These are phyloP conservation scores for Cyclotella distinguenda DNA, from an alignment of 108 stramenopile species.

Conservation along the genomic window DNA sequence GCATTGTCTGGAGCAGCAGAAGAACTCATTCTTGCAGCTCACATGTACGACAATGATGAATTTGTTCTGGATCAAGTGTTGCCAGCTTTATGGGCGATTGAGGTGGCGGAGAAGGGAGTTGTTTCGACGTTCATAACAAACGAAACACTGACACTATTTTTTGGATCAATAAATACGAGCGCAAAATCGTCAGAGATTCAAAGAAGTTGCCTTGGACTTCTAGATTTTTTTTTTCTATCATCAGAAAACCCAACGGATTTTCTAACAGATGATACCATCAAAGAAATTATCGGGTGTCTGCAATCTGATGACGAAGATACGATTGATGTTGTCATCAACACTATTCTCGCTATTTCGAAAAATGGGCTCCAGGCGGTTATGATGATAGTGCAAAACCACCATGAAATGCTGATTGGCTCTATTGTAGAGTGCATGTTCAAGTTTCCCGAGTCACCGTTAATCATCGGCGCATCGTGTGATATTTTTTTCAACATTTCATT, in stretches of 20 bases:
- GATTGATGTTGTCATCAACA: conserved; percentile 8
- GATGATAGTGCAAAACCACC: conserved; percentile 6
- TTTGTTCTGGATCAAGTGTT: conserved; percentile 16
- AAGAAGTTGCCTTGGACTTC: conserved; percentile 16
- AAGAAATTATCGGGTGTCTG: conserved; percentile 2
- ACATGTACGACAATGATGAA: not conserved
- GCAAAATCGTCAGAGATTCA: conserved; percentile 12
- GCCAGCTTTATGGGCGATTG: conserved; percentile 33
- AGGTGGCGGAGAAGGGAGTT: conserved; percentile 11
- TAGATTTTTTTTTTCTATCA: conserved; percentile 11
- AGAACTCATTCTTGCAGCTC: conserved; percentile 8
- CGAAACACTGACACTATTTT: conserved; percentile 7
- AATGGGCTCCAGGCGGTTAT: conserved; percentile 8
- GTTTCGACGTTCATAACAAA: conserved; percentile 6
- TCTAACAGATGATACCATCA: conserved; percentile 12
- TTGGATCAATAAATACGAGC: conserved; percentile 19
- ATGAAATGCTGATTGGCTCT: conserved; percentile 15
- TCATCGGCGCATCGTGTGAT: conserved; percentile 16
- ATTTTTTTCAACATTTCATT: conserved; percentile 24
- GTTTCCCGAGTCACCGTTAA: conserved; percentile 12
- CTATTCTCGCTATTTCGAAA: conserved; percentile 9
- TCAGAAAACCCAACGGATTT: conserved; percentile 12
- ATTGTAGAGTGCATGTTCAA: conserved; percentile 33
- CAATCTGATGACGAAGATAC: conserved; percentile 29
- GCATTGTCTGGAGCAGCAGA: conserved; percentile 1